phyloP scores from a whole-genome alignment of 2,329 filamentous ascomycete genomes.

The Calonectria honghensis region DNA sequence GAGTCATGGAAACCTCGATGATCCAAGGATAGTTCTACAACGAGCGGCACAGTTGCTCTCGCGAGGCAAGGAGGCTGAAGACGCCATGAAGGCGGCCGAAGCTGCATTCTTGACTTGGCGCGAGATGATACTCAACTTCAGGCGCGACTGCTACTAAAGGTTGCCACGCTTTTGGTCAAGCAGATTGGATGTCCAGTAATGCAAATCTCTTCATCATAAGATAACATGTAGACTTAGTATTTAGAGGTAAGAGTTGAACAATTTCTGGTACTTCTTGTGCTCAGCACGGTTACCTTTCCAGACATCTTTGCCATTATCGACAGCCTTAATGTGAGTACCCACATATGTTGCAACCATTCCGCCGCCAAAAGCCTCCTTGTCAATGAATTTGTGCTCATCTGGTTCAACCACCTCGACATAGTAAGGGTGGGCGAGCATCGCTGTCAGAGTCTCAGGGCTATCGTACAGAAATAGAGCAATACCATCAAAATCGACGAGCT shows the following conservation, averaged over 20 bases:
- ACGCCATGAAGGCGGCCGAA: too few relatives aligned
- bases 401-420: constrained; percentile 55
- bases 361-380: constrained; percentile 52
- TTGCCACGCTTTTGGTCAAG: too few relatives aligned
- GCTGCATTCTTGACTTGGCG: too few relatives aligned
- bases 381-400: constrained; percentile 56
- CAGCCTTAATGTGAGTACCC: constrained; percentile 52
- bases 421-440: constrained; percentile 56
- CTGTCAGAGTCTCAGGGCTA: constrained; percentile 47
- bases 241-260: constrained; percentile 49
- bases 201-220: too few relatives aligned
- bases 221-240: too few relatives aligned
- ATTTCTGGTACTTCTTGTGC: constrained; percentile 47
- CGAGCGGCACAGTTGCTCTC: too few relatives aligned
- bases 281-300: constrained; percentile 50
- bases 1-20: too few relatives aligned
- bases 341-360: constrained; percentile 56
- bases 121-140: too few relatives aligned
- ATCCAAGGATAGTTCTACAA: too few relatives aligned
- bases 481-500: constrained; percentile 54
- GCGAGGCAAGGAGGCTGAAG: too few relatives aligned
- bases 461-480: constrained; percentile 57
- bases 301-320: constrained; percentile 49
- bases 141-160: too few relatives aligned
- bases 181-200: too few relatives aligned